Evolutionary conservation across 106 monocot species (phyloP).

Genomic region (Posidonia australis): DNA sequence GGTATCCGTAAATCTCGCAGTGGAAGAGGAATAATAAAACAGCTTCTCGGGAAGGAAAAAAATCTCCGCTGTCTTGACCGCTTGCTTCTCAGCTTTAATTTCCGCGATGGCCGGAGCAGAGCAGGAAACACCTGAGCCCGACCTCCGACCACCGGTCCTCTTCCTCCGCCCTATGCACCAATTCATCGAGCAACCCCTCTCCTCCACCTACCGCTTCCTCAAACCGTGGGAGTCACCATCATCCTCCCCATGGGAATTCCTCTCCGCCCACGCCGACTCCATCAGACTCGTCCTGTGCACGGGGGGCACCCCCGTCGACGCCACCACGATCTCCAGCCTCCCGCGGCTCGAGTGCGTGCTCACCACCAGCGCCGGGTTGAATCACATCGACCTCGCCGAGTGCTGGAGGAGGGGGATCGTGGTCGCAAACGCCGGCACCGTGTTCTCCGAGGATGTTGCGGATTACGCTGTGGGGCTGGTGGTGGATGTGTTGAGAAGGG

Average conservation of each 20-base stretch:
- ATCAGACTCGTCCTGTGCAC: background rate
- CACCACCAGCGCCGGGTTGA: constrained; percentile 1
- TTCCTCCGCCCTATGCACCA: background rate
- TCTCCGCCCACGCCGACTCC: background rate
- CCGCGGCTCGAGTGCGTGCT: constrained; percentile 3
- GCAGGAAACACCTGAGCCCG: background rate
- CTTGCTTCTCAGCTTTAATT: too few species aligned
- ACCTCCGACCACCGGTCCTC: background rate
- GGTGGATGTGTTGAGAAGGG: background rate
- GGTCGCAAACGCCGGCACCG: constrained; percentile 6
- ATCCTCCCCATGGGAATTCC: background rate
- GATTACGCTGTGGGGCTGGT: constrained; percentile 10
- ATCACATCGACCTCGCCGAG: constrained; percentile 3
- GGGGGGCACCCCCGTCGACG: background rate
- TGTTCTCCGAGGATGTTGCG: constrained; percentile 8
- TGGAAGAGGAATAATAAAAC: too few species aligned
- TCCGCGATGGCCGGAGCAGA: too few species aligned
- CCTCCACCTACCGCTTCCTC: constrained; percentile 6
- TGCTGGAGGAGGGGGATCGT: constrained; percentile 11
- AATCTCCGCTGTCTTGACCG: too few species aligned
- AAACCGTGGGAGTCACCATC: constrained; percentile 4
- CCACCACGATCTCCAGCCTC: background rate
- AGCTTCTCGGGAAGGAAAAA: too few species aligned
- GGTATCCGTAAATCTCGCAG: too few species aligned
- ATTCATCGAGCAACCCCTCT: background rate